Conservation (phyloP, 768 basidiomycete genomes). For the Mycena alexandri region DNA sequence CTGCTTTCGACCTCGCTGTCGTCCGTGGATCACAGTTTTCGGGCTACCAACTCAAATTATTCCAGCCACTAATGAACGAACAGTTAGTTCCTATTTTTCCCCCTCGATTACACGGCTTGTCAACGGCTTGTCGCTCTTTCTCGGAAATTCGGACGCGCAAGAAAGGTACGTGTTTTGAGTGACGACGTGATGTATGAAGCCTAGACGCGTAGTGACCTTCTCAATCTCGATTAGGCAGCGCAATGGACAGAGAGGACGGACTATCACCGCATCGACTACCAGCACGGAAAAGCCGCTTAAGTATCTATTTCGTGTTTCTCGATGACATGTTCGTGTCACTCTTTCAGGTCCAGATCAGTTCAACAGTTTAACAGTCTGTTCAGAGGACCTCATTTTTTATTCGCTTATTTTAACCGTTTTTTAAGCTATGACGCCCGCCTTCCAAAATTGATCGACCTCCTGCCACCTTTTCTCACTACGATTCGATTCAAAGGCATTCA, state of each 20-base stretch:
- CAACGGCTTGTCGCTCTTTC: background rate
- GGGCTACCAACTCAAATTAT: slow-evolving; percentile 7
- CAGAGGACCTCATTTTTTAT: slow-evolving; percentile 8
- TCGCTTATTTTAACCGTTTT: slow-evolving; percentile 14
- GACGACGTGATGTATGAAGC: slow-evolving; percentile 19
- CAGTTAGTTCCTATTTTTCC: background rate
- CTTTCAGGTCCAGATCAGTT: slow-evolving; percentile 14
- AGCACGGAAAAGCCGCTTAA: slow-evolving; percentile 25
- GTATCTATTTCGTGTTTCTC: slow-evolving; percentile 26
- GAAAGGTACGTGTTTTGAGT: slow-evolving; percentile 26
- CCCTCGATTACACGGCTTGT: slow-evolving; percentile 10
- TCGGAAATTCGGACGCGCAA: slow-evolving; percentile 1
- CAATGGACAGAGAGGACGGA: slow-evolving; percentile 8
- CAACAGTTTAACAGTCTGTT: background rate
- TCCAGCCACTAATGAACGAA: slow-evolving; percentile 22
- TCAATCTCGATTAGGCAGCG: slow-evolving; percentile 21
- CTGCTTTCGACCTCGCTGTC: slow-evolving; percentile 21
- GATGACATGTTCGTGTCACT: slow-evolving; percentile 24
- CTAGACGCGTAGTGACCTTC: slow-evolving; percentile 20
- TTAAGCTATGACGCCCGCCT: slow-evolving; percentile 28
- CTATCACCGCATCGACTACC: slow-evolving; percentile 31
- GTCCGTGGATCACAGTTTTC: background rate
- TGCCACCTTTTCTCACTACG: slow-evolving; percentile 1
- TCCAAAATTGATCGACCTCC: slow-evolving; percentile 14
- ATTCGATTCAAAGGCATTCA: too few relatives aligned